phyloP scores from a whole-genome alignment of 306 rosid species.

The Citrullus amarus region DNA sequence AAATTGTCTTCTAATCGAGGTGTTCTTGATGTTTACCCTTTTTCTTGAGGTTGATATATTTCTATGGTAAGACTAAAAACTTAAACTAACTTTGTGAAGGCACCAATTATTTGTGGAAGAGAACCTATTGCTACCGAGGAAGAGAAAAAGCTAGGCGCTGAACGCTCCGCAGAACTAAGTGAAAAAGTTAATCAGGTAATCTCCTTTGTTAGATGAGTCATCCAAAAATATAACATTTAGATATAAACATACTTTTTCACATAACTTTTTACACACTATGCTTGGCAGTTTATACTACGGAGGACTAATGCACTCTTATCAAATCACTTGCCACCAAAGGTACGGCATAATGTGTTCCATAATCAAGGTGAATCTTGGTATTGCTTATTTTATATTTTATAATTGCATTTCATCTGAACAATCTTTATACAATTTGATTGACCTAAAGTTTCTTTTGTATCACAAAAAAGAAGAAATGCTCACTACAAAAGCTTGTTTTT shows the following conservation, averaged over 20 bases:
- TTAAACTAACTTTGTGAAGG: constrained; percentile 34
- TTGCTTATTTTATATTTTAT: constrained; percentile 2
- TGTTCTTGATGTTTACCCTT: neutral
- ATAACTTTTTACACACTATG: neutral
- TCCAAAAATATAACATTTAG: neutral
- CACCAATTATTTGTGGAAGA: constrained; percentile 87
- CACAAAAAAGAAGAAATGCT: neutral
- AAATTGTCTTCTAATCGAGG: neutral
- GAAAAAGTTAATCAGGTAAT: constrained; percentile 70
- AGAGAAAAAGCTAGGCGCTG: constrained; percentile 73
- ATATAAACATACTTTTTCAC: neutral
- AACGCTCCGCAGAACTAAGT: constrained; percentile 81
- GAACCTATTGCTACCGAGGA: constrained; percentile 73
- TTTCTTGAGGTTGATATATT: neutral
- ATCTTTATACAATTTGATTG: neutral
- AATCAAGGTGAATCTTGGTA: neutral
- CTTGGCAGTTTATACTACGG: constrained; percentile 77
- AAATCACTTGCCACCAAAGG: constrained; percentile 97
- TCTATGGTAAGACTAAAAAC: neutral
- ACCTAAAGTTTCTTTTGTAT: neutral
- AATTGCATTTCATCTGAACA: neutral
- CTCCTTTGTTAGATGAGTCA: neutral
- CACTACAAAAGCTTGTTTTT: neutral
- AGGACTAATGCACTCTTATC: constrained; percentile 85
- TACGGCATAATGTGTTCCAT: constrained; percentile 20